Percentiles rank a stretch among this genome's conserved stretches.
These are phyloP conservation scores for Camillea tinctor DNA, from an alignment of 2,329 filamentous ascomycete genomes.

Conservation along the genomic window DNA sequence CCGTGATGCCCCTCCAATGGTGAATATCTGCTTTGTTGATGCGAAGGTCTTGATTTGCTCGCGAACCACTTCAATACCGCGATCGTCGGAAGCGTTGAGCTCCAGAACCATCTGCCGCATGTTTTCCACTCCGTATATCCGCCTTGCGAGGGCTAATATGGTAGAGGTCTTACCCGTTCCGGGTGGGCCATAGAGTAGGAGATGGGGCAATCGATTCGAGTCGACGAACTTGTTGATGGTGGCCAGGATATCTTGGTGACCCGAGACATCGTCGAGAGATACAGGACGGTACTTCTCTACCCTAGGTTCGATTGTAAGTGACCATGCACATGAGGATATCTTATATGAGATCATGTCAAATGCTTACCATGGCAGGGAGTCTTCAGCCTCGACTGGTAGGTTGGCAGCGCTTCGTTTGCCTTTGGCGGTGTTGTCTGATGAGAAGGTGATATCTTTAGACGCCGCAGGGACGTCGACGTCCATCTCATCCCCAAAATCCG, in stretches of 20 bases:
- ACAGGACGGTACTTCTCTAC: conserved; percentile 96
- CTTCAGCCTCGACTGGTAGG: conserved; percentile 88
- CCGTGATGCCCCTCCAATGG: conserved; percentile 52
- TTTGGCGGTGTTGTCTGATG: conserved; percentile 71
- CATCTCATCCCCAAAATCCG: conserved; percentile 61
- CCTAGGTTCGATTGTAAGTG: conserved; percentile 48
- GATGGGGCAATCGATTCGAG: conserved; percentile 87
- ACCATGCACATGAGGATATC: not conserved
- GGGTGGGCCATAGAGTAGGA: conserved; percentile 93
- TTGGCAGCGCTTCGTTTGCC: conserved; percentile 93
- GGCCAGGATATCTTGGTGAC: conserved; percentile 93
- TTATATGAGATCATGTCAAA: not conserved
- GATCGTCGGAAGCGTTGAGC: conserved; percentile 94
- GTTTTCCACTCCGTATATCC: conserved; percentile 89
- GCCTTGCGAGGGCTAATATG: conserved; percentile 84
- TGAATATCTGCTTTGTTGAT: conserved; percentile 96
- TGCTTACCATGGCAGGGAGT: conserved; percentile 83
- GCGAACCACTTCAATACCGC: conserved; percentile 95
- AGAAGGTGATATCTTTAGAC: conserved; percentile 61
- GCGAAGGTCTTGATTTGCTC: conserved; percentile 99
- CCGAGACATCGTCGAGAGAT: conserved; percentile 87
- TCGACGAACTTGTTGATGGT: conserved; percentile 99
- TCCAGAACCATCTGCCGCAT: conserved; percentile 98
- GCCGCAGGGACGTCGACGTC: conserved; percentile 52
- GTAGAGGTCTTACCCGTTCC: conserved; percentile 98